phyloP scores from a whole-genome alignment of 306 rosid species.

The Glycine soja region DNA sequence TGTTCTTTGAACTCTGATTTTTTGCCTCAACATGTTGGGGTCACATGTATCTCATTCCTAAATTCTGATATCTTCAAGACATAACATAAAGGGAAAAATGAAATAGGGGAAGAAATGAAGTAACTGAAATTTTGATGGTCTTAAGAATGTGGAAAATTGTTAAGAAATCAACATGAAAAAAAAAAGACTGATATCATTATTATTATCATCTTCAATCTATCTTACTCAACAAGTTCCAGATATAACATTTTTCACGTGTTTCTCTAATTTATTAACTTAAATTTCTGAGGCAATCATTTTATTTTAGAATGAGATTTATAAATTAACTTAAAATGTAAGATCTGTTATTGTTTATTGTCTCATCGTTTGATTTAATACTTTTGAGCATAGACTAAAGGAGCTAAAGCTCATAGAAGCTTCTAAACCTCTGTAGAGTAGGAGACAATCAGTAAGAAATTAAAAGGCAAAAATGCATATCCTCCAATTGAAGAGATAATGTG shows the following conservation, averaged over 20 bases:
- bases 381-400: neutral
- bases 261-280: neutral
- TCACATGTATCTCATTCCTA: neutral
- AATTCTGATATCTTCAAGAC: neutral
- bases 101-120: neutral
- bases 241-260: neutral
- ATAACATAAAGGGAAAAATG: neutral
- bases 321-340: neutral
- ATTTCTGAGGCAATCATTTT: neutral
- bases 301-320: neutral
- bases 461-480: neutral
- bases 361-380: constrained; percentile 1
- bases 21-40: neutral
- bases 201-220: neutral
- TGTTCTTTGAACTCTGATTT: neutral
- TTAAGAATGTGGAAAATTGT: constrained; percentile 8
- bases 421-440: neutral
- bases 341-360: neutral
- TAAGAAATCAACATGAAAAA: neutral
- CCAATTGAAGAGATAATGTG: neutral
- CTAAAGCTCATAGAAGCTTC: neutral
- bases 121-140: neutral
- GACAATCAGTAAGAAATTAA: neutral
- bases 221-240: neutral
- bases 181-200: neutral